Percentiles rank a stretch among this genome's conserved stretches.
phyloP scores from a whole-genome alignment of 2,329 filamentous ascomycete genomes.

The Sclerotinia sclerotiorum region DNA sequence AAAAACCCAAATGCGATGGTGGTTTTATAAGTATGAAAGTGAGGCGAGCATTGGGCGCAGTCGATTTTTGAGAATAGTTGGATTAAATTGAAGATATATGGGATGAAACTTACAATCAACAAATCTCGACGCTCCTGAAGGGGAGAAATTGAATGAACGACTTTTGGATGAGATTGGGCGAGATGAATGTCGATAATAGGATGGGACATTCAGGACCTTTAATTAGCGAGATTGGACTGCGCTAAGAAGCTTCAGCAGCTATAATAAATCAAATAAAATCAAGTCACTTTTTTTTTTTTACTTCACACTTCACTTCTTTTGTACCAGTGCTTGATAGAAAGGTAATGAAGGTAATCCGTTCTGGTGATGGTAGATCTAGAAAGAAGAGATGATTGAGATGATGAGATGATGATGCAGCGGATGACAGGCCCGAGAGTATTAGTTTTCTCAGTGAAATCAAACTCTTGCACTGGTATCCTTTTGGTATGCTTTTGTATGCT shows the following conservation, averaged over 20 bases:
- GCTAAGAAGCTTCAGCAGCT: slow-evolving; percentile 20
- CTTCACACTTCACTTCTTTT: slow-evolving; percentile 1
- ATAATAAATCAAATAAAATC: neutral
- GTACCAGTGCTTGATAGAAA: neutral
- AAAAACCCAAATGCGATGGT: neutral
- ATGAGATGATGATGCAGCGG: neutral
- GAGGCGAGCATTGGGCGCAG: slow-evolving; percentile 10
- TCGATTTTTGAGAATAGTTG: neutral
- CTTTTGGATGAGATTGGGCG: slow-evolving; percentile 21
- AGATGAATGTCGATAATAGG: slow-evolving; percentile 23
- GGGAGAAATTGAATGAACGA: slow-evolving; percentile 23
- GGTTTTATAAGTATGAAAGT: neutral
- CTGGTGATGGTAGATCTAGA: neutral
- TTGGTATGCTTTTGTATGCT: too few relatives aligned
- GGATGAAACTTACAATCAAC: slow-evolving; percentile 23
- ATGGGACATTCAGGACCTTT: slow-evolving; percentile 20
- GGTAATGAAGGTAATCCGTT: slow-evolving; percentile 7
- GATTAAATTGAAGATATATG: neutral
- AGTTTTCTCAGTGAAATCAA: neutral
- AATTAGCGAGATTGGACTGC: slow-evolving; percentile 25
- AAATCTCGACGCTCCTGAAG: slow-evolving; percentile 22
- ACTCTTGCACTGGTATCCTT: neutral
- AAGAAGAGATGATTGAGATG: neutral
- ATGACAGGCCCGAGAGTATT: neutral
- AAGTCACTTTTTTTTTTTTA: neutral